Conservation (phyloP, 257 asterid species). For the Penstemon davidsonii region DNA sequence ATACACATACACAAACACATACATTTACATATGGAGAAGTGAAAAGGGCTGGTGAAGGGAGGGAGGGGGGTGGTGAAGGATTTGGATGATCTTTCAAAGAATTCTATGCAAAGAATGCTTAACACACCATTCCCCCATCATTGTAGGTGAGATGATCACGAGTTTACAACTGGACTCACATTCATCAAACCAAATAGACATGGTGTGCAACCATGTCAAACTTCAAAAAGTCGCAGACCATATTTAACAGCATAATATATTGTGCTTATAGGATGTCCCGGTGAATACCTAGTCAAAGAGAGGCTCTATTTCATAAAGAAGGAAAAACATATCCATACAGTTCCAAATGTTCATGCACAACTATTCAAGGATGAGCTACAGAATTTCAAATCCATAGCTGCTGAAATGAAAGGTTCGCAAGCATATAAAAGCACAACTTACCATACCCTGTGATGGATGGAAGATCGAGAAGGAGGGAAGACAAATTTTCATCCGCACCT, state of each 20-base stretch:
- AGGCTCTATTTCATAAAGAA: constrained; percentile 4
- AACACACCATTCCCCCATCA: not conserved
- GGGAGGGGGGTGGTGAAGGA: not conserved
- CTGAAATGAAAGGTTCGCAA: constrained; percentile 10
- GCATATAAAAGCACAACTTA: constrained; percentile 44
- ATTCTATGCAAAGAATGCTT: constrained; percentile 10
- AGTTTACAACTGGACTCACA: constrained; percentile 20
- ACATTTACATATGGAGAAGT: constrained; percentile 1
- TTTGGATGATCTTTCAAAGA: not conserved
- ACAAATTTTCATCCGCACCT: constrained; percentile 69
- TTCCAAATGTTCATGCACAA: constrained; percentile 7
- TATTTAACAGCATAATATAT: not conserved
- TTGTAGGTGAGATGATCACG: constrained; percentile 16
- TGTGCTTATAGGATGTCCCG: not conserved
- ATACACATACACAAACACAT: not conserved
- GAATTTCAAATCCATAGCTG: not conserved
- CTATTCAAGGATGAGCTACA: constrained; percentile 11
- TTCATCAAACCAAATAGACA: constrained; percentile 2
- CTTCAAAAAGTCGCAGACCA: not conserved
- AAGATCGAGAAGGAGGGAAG: constrained; percentile 75
- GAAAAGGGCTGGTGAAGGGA: constrained; percentile 11
- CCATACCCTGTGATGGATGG: constrained; percentile 99
- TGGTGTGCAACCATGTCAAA: not conserved
- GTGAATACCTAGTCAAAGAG: constrained; percentile 4
- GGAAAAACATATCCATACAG: not conserved